phyloP scores from a whole-genome alignment of 1,139 yeast species.

The Lodderomyces margitis region DNA sequence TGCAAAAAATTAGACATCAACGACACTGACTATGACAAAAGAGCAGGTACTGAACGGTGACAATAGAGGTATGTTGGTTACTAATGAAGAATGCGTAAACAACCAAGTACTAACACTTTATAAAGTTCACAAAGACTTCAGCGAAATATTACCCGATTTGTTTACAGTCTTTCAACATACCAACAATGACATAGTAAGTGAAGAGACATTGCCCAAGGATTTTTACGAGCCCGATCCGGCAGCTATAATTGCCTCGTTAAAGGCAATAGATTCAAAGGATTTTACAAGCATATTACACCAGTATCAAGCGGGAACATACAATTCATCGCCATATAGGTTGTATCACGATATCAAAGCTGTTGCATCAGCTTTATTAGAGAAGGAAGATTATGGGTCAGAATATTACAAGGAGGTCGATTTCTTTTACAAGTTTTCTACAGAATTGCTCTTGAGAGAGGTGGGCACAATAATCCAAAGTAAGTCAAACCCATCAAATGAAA shows the following conservation, averaged over 20 bases:
- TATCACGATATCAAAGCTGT: constrained; percentile 77
- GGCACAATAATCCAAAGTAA: constrained; percentile 31
- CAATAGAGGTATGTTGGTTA: not conserved
- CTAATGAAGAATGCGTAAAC: not conserved
- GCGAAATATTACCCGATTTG: constrained; percentile 18
- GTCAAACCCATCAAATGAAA: constrained; percentile 1
- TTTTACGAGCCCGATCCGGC: constrained; percentile 48
- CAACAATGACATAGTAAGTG: constrained; percentile 37
- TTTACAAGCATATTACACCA: constrained; percentile 23
- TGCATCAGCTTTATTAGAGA: constrained; percentile 48
- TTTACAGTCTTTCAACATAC: constrained; percentile 31
- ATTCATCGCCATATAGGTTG: constrained; percentile 46
- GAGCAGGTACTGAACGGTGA: not conserved
- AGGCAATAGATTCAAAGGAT: constrained; percentile 20
- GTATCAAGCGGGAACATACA: constrained; percentile 32
- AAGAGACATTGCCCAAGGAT: constrained; percentile 37
- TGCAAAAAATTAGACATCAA: not conserved
- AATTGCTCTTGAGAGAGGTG: constrained; percentile 70
- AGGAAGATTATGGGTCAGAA: constrained; percentile 53
- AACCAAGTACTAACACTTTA: constrained; percentile 10
- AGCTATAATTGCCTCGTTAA: constrained; percentile 42
- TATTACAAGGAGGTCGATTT: constrained; percentile 60
- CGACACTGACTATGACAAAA: not conserved
- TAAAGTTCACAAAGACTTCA: constrained; percentile 7
- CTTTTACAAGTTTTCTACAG: constrained; percentile 69